These are phyloP conservation scores for Umbilicaria muhlenbergii DNA, from an alignment of 495 filamentous ascomycete species.

Conservation along the genomic window DNA sequence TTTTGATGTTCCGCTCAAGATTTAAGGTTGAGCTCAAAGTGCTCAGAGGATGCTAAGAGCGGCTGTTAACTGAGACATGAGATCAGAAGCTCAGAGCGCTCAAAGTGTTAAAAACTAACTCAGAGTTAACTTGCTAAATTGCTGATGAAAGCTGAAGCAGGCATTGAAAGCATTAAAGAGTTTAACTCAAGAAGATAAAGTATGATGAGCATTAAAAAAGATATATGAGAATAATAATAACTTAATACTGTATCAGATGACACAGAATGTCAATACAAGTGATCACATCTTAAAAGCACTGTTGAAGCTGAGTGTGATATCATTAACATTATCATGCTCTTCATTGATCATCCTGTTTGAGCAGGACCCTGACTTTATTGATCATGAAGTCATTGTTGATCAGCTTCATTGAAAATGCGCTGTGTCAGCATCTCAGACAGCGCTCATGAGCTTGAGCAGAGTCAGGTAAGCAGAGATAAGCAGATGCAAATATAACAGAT, in stretches of 20 bases:
- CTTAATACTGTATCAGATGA: background rate
- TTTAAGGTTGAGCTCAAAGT: too few species aligned
- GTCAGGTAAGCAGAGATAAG: constrained; percentile 7
- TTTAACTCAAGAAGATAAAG: constrained; percentile 1
- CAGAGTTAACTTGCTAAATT: too few species aligned
- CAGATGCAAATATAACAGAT: background rate
- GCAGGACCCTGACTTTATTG: constrained; percentile 22
- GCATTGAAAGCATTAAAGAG: constrained; percentile 2
- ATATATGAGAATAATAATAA: constrained; percentile 1
- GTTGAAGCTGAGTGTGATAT: background rate
- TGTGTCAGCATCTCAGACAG: constrained; percentile 8
- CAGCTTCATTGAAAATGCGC: constrained; percentile 15
- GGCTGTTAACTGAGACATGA: too few species aligned
- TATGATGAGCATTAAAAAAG: constrained; percentile 1
- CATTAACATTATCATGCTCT: constrained; percentile 3
- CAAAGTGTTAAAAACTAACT: too few species aligned
- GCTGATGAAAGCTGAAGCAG: background rate
- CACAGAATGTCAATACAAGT: background rate
- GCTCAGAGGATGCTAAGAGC: too few species aligned
- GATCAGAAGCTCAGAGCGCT: too few species aligned
- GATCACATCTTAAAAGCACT: background rate
- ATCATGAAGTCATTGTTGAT: constrained; percentile 13
- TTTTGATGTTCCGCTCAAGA: too few species aligned
- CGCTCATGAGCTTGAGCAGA: constrained; percentile 7
- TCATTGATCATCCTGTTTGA: constrained; percentile 17